Conservation (phyloP, 345 rosid species). For the Eucalyptus lansdowneana region DNA sequence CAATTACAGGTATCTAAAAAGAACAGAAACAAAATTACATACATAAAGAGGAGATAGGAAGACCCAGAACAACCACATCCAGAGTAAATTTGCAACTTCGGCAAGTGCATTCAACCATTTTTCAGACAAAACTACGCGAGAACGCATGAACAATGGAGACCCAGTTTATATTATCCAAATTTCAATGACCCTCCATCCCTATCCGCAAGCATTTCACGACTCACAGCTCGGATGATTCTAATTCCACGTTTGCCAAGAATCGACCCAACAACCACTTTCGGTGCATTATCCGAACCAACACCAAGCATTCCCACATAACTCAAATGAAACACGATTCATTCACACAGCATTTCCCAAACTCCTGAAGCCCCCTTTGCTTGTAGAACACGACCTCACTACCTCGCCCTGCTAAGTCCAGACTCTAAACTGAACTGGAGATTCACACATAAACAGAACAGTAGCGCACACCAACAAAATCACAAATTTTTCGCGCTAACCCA, state of each 20-base stretch:
- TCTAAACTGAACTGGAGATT: too few species aligned
- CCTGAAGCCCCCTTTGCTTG: too few species aligned
- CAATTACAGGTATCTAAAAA: slow-evolving; percentile 8
- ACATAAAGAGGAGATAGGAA: not conserved
- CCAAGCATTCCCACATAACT: not conserved
- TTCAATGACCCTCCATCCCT: not conserved
- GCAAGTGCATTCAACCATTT: not conserved
- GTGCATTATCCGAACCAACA: not conserved
- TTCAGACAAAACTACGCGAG: not conserved
- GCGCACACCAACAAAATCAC: too few species aligned
- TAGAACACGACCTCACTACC: too few species aligned
- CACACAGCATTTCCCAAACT: too few species aligned
- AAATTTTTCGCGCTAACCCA: too few species aligned
- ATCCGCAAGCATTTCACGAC: not conserved
- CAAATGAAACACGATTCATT: too few species aligned
- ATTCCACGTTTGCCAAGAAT: not conserved
- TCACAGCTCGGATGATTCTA: not conserved
- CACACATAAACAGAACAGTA: too few species aligned
- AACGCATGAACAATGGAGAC: not conserved
- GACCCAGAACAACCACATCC: not conserved
- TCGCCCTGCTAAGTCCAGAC: too few species aligned
- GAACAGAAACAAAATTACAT: not conserved
- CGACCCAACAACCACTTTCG: not conserved
- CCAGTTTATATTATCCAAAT: not conserved
- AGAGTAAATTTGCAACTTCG: not conserved